phyloP scores from a whole-genome alignment of 2,329 filamentous ascomycete genomes.

The Colletotrichum spinosum region DNA sequence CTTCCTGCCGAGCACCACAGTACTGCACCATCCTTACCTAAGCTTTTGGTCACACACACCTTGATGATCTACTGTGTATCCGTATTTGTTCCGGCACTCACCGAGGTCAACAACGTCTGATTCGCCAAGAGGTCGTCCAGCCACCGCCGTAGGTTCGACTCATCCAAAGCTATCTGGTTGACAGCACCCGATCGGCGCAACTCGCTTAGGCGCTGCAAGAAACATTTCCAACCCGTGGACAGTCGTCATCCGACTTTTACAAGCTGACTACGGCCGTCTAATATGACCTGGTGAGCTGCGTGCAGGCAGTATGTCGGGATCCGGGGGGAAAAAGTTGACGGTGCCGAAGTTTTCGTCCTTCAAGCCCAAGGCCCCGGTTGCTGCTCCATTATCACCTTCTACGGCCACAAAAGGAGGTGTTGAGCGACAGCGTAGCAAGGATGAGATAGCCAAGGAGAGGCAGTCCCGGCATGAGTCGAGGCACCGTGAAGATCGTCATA shows the following conservation, averaged over 20 bases:
- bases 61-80: too few relatives aligned
- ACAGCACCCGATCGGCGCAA: conserved; percentile 7
- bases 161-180: background rate
- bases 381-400: conserved; percentile 34
- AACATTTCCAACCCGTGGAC: background rate
- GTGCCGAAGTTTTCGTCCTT: conserved; percentile 84
- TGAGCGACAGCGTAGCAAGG: background rate
- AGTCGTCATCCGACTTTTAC: background rate
- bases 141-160: conserved; percentile 8
- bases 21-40: background rate
- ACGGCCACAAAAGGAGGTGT: conserved; percentile 24
- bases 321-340: conserved; percentile 32
- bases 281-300: conserved; percentile 29
- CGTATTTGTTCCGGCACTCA: too few relatives aligned
- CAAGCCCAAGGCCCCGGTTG: conserved; percentile 59
- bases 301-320: conserved; percentile 24
- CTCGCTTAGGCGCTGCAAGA: too few relatives aligned
- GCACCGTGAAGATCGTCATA: conserved; percentile 36
- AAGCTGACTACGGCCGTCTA: background rate
- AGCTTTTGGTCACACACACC: background rate
- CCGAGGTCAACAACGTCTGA: too few relatives aligned
- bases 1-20: background rate
- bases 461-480: conserved; percentile 37
- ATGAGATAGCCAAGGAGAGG: conserved; percentile 23
- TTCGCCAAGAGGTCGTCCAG: conserved; percentile 1